A percentile compares a stretch with the other conserved stretches of the same genome.
Evolutionary conservation across 1,284 basidiomycete genomes (phyloP).

Genomic region (Mycosarcoma mackinlayi): DNA sequence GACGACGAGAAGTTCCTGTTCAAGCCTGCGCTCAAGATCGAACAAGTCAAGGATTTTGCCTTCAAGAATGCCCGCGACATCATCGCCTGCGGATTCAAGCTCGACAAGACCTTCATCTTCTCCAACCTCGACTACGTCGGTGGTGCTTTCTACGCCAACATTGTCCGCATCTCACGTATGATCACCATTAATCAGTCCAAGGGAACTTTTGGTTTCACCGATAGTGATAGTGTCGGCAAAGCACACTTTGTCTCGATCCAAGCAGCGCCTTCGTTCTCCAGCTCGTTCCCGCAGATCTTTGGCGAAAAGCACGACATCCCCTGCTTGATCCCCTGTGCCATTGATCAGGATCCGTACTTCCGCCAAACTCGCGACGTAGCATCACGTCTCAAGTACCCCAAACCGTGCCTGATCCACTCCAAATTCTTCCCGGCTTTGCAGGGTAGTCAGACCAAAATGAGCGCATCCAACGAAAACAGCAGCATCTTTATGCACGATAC

Average conservation of each 20-base stretch:
- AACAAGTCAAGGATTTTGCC: conserved; percentile 87
- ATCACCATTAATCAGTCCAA: conserved; percentile 94
- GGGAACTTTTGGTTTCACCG: conserved; percentile 94
- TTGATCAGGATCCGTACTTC: conserved; percentile 94
- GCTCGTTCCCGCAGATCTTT: conserved; percentile 98
- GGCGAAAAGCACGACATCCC: conserved; percentile 85
- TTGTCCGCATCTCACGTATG: conserved; percentile 89
- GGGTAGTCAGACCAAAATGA: conserved; percentile 99
- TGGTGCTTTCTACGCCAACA: conserved; percentile 92
- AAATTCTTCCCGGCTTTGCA: conserved; percentile 99
- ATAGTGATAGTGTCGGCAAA: conserved; percentile 94
- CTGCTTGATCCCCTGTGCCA: conserved; percentile 95
- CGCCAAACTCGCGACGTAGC: conserved; percentile 96
- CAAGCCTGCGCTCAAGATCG: conserved; percentile 90
- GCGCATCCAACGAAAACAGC: conserved; percentile 87
- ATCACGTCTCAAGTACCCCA: conserved; percentile 91
- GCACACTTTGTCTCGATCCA: conserved; percentile 98
- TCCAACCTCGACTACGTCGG: conserved; percentile 88
- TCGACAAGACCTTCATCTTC: conserved; percentile 96
- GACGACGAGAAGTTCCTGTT: conserved; percentile 99
- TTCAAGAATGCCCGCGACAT: conserved; percentile 91
- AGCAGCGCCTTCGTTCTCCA: conserved; percentile 95
- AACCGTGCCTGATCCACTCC: conserved; percentile 89
- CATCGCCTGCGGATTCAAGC: conserved; percentile 93
- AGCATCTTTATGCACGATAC: conserved; percentile 97